Evolutionary conservation across 495 filamentous ascomycete genomes (phyloP).

Genomic region (Thermochaetoides thermophila): DNA sequence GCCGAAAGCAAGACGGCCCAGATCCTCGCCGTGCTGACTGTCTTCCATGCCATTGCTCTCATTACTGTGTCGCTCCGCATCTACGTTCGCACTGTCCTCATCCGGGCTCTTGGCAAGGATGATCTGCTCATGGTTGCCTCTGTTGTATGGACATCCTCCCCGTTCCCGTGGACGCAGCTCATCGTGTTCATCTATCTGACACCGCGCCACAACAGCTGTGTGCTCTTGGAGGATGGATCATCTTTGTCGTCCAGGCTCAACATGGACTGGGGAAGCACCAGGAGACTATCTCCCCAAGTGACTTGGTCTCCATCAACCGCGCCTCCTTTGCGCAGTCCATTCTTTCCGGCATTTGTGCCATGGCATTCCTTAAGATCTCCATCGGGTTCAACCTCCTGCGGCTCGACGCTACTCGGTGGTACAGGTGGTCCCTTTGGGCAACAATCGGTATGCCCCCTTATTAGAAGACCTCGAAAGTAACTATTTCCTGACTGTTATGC

Average conservation of each 20-base stretch:
- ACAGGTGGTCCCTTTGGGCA: constrained; percentile 7
- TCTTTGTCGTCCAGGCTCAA: constrained; percentile 11
- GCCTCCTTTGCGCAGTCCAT: constrained; percentile 21
- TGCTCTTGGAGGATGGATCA: constrained; percentile 2
- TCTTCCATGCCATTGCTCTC: constrained; percentile 1
- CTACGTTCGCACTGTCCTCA: constrained; percentile 1
- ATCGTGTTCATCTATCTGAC: background rate
- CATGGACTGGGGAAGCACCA: constrained; percentile 26
- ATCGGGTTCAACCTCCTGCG: constrained; percentile 16
- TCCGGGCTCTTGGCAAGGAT: constrained; percentile 4
- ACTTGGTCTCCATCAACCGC: constrained; percentile 17
- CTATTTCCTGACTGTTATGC: no score
- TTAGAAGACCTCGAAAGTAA: no score
- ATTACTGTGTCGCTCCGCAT: background rate
- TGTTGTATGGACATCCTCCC: background rate
- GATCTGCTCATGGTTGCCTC: constrained; percentile 3
- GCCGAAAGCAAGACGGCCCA: constrained; percentile 5
- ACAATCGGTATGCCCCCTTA: constrained; percentile 10
- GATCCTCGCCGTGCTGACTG: background rate
- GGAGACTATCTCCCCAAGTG: constrained; percentile 10
- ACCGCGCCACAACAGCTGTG: background rate
- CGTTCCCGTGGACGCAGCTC: background rate
- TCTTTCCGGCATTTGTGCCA: constrained; percentile 16
- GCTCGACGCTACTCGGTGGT: constrained; percentile 7
- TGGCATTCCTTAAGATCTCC: constrained; percentile 27